Base-by-base conservation (phyloP, 441 rosid genomes). In the Arabidopsis lyrata region DNA sequence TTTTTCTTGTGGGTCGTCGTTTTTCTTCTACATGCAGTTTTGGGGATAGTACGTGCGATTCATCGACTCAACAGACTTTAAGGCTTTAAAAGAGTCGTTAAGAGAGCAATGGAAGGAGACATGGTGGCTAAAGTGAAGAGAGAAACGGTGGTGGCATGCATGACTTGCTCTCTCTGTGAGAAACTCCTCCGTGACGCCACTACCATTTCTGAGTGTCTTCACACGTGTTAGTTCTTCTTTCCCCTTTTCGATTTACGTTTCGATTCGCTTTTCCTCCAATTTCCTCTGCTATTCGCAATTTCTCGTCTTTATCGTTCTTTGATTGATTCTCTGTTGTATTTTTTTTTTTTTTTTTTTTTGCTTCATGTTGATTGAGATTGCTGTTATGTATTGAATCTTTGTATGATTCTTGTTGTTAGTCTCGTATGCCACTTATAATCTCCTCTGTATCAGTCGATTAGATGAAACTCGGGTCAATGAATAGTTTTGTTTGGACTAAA, bases 141-240 rank as follows among this genome's bases (percentile, higher is more conserved):
- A 72, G 96, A 86, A 20, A 69, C 84, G 81, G 85, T 95, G 62
- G 91, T 76, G 52, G 87, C 91, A 84, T 95, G 97, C 95, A 89
- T 92, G 90, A 95, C 85, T 65, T 95, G 99, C 70, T 83, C 90
- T 71, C 89, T 95, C 72, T 95, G 99, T 77, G 68, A 88, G 4
- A 85, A 83, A 75, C 86, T 95, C 78, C 76, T 95, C 36, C 83
- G 81, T 65, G 94, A 92, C 66, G 97, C 99, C 78, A 92, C 97
- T 71, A 92, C 97, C 78, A 86, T 92, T 68, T 83, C 96, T 36
- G 99, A 95, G 79, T 95, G 97, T 57, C 97, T 95, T 49, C 99
- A 95, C 53, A 86, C 97, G 62, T 95, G 97, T 95, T 60, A 81
- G 93, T 87, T 72, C 58, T 42, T 71, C n/a, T 39, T 48, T 47